A percentile compares a stretch with the other conserved stretches of the same genome.
phyloP scores from a whole-genome alignment of 805 yeast genomes.

The Saccharomycopsis capsularis region DNA sequence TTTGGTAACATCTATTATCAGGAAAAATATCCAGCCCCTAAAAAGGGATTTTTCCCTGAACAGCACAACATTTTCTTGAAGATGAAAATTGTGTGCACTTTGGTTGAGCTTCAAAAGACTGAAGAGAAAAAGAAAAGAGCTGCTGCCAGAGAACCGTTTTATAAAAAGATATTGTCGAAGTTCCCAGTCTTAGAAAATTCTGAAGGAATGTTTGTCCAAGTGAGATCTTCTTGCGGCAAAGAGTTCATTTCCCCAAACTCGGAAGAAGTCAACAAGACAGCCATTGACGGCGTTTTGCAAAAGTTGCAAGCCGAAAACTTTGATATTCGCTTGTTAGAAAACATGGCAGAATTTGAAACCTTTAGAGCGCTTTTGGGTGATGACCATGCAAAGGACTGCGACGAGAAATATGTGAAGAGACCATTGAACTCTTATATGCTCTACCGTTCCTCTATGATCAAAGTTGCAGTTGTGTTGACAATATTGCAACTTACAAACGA shows the following conservation, averaged over 20 bases:
- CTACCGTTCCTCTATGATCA: conserved; percentile 38
- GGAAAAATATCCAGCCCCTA: not conserved
- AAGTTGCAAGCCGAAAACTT: conserved; percentile 2
- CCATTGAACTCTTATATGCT: conserved; percentile 44
- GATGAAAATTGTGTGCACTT: conserved; percentile 10
- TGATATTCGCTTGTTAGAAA: not conserved
- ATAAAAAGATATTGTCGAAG: not conserved
- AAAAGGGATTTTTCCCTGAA: not conserved
- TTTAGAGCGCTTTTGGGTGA: conserved; percentile 6
- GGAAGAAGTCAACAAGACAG: not conserved
- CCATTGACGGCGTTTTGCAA: not conserved
- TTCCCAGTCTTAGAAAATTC: conserved; percentile 12
- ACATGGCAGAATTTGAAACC: conserved; percentile 6
- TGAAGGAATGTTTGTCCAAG: conserved; percentile 9
- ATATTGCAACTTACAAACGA: conserved; percentile 21
- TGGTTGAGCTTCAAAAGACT: conserved; percentile 3
- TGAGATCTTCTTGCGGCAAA: conserved; percentile 14
- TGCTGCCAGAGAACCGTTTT: not conserved
- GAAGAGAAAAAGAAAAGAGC: too few relatives aligned
- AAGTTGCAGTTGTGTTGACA: conserved; percentile 30
- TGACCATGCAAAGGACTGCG: conserved; percentile 2
- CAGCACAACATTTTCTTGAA: conserved; percentile 8
- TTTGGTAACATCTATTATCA: not conserved
- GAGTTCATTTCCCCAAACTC: not conserved
- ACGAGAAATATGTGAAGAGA: conserved; percentile 32